These are phyloP conservation scores for Ophiostoma quercus DNA, from an alignment of 2,329 filamentous ascomycete genomes.

Conservation along the genomic window DNA sequence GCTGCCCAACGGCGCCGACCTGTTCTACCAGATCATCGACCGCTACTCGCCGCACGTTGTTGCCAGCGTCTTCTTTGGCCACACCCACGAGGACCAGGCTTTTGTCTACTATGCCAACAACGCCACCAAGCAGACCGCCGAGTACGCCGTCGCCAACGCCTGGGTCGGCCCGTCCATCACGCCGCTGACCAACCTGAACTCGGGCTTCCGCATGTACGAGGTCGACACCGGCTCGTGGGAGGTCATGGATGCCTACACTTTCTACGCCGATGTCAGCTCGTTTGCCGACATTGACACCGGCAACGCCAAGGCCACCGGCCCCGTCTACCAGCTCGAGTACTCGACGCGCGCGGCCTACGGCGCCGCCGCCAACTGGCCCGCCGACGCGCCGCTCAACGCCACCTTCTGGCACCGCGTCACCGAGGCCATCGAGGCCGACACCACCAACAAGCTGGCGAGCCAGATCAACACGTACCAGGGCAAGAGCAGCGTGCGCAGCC, in stretches of 20 bases:
- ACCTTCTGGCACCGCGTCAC: slow-evolving; percentile 44
- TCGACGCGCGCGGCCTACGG: slow-evolving; percentile 53
- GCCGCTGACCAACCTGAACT: slow-evolving; percentile 46
- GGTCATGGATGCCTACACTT: slow-evolving; percentile 50
- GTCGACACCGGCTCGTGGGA: slow-evolving; percentile 54
- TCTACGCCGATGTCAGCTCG: slow-evolving; percentile 48
- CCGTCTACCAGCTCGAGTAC: slow-evolving; percentile 52
- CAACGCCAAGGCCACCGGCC: slow-evolving; percentile 36
- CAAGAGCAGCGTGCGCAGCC: slow-evolving; percentile 35
- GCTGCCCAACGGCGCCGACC: slow-evolving; percentile 41
- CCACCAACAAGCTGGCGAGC: slow-evolving; percentile 39
- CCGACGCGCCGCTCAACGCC: slow-evolving; percentile 44
- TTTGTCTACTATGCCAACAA: slow-evolving; percentile 50
- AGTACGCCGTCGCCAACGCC: slow-evolving; percentile 51
- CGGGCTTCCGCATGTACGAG: slow-evolving; percentile 54
- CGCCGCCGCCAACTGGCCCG: slow-evolving; percentile 39
- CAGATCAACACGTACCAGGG: slow-evolving; percentile 38
- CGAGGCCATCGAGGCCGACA: slow-evolving; percentile 35
- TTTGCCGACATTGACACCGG: slow-evolving; percentile 37
- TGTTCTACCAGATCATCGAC: slow-evolving; percentile 47
- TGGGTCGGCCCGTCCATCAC: slow-evolving; percentile 47
- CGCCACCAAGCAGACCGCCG: slow-evolving; percentile 39
- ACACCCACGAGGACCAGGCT: slow-evolving; percentile 48
- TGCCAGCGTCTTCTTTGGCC: slow-evolving; percentile 52
- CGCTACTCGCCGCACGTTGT: slow-evolving; percentile 50